Evolutionary conservation across 2,329 filamentous ascomycete species (phyloP), one percentile per base, ranked within the genome.

Genomic region (Intubia oerlemansii): DNA sequence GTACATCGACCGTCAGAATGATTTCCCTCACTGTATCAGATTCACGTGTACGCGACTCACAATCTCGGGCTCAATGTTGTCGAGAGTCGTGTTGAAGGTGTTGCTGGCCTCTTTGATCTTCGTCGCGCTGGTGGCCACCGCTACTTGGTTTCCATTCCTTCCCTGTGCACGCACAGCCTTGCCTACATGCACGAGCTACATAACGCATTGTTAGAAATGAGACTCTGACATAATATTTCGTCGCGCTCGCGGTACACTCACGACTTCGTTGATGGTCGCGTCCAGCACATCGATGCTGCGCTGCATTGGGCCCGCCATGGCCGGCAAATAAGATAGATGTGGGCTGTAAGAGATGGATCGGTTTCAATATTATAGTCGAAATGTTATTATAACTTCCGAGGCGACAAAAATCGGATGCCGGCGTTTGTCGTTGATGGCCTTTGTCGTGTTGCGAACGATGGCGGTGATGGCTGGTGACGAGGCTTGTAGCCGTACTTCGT

Each of bases 31-130:
- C n/a, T n/a, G n/a, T n/a, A 9, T 22, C 17, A 10, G 17, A 11
- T 14, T 14, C 2, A 1, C 10, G 5, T 14, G 8, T 9, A 4
- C 5, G 2, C 4, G 2, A 31, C 56, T 44, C 48, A 68, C 65
- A 41, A 70, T 65, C 16, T 69, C 62, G 33, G 45, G 46, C 40
- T 71, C 66, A 5, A 71, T 40, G 6, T 64, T 58, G 35, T 69
- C 61, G 3, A 72, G 46, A 7, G 60, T 58, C 31, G 47, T 46
- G 33, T 70, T 62, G 40, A 63, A 66, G 6, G 45, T 42, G 21
- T 46, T 46, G 31, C 62, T 51, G n/a, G 52, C 51, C 24, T 60
- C 56, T 18, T 52, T 47, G 31, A 64, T 44, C 38, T 56, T 60
- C 25, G 47, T 42, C 30, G 52, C 51, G 32, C 44, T 41, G 40